Evolutionary conservation across 768 basidiomycete genomes (phyloP).

Genomic region (Podaxis sp.): DNA sequence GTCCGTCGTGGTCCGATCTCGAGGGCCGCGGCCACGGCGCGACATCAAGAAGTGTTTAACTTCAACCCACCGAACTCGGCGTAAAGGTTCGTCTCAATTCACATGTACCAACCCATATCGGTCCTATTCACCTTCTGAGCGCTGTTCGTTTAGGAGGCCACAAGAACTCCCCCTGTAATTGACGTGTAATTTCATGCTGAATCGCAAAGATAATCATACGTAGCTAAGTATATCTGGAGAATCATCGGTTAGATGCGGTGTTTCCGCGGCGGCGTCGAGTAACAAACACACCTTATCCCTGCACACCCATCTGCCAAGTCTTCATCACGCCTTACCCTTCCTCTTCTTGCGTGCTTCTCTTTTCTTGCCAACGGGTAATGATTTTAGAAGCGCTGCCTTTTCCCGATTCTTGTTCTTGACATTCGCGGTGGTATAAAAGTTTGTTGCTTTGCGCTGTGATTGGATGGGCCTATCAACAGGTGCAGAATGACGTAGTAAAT

Average conservation of each 20-base stretch:
- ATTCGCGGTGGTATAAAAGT: constrained; percentile 84
- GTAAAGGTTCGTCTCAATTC: neutral
- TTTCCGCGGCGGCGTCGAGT: constrained; percentile 11
- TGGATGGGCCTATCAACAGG: constrained; percentile 10
- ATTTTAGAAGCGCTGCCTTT: constrained; percentile 60
- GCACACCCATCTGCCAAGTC: neutral
- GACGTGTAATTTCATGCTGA: neutral
- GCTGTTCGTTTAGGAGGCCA: neutral
- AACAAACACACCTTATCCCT: constrained; percentile 1
- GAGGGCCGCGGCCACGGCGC: neutral
- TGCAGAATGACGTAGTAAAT: constrained; percentile 6
- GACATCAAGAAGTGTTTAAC: neutral
- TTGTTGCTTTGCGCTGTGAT: constrained; percentile 75
- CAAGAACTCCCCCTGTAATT: neutral
- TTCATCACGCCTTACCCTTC: constrained; percentile 20
- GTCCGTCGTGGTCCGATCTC: constrained; percentile 2
- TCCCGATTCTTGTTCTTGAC: constrained; percentile 85
- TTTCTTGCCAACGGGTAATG: constrained; percentile 52
- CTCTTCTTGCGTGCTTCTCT: constrained; percentile 37
- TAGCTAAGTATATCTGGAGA: neutral
- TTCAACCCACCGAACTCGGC: neutral
- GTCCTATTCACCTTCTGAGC: neutral
- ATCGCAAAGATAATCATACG: constrained; percentile 1
- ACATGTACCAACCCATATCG: neutral
- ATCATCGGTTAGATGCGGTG: constrained; percentile 9